A percentile compares a stretch with the other conserved stretches of the same genome.
Conservation (phyloP, 768 basidiomycete species). For the Tubosaeta sp. region DNA sequence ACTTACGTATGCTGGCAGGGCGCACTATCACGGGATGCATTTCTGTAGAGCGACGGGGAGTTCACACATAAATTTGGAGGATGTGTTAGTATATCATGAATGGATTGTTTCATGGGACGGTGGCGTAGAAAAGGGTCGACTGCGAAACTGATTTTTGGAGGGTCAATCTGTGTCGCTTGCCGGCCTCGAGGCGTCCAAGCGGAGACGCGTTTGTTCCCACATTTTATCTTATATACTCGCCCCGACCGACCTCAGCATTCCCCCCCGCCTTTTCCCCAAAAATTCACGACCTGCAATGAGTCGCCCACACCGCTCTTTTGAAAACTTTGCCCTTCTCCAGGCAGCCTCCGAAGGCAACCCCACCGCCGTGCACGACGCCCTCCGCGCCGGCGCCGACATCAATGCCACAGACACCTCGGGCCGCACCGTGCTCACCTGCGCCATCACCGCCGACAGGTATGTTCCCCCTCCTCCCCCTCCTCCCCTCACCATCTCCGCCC, state of each 20-base stretch:
- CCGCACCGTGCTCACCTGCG: slow-evolving; percentile 62
- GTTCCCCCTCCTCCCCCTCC: slow-evolving; percentile 14
- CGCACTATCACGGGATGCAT: slow-evolving; percentile 52
- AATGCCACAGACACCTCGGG: slow-evolving; percentile 61
- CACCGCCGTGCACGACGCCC: slow-evolving; percentile 46
- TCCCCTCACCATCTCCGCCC: background rate
- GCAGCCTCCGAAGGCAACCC: slow-evolving; percentile 58
- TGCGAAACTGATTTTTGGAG: background rate
- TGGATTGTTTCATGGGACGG: background rate
- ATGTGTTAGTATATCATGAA: slow-evolving; percentile 14
- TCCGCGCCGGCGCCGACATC: slow-evolving; percentile 61
- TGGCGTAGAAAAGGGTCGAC: slow-evolving; percentile 7
- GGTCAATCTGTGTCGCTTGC: background rate
- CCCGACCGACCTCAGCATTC: slow-evolving; percentile 6
- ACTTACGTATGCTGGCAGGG: slow-evolving; percentile 36
- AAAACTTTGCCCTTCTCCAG: slow-evolving; percentile 43
- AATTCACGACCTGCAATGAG: slow-evolving; percentile 32
- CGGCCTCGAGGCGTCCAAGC: slow-evolving; percentile 28
- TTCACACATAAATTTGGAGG: slow-evolving; percentile 14
- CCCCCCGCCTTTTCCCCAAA: background rate
- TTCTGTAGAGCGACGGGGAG: slow-evolving; percentile 33
- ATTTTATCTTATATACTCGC: slow-evolving; percentile 10
- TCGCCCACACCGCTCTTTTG: slow-evolving; percentile 37
- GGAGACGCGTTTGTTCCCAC: background rate
- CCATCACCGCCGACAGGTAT: slow-evolving; percentile 69